Percentiles rank a stretch among this genome's conserved stretches.
Conservation (phyloP, 2,329 filamentous ascomycete species). For the Neofusicoccum ribis region DNA sequence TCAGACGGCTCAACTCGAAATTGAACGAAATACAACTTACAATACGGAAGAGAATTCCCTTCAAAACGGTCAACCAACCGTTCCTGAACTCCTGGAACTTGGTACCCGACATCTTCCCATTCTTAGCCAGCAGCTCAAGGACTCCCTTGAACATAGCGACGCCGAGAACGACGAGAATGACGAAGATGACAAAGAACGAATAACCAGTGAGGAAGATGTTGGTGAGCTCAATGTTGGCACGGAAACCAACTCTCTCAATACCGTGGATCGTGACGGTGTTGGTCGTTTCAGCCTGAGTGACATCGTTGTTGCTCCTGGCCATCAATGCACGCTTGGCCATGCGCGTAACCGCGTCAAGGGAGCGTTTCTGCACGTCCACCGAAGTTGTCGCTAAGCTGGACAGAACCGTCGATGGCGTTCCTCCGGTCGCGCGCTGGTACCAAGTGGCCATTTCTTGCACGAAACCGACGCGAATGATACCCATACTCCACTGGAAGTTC, state of each 20-base stretch:
- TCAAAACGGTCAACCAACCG: conserved; percentile 88
- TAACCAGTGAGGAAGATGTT: conserved; percentile 94
- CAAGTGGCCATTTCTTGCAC: conserved; percentile 88
- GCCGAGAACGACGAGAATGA: conserved; percentile 69
- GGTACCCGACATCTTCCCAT: conserved; percentile 76
- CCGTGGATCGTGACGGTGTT: conserved; percentile 64
- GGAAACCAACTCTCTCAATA: conserved; percentile 87
- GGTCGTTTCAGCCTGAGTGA: conserved; percentile 34
- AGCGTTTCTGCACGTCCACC: conserved; percentile 76
- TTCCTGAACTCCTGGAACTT: conserved; percentile 93
- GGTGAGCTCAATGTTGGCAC: conserved; percentile 78
- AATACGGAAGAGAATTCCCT: conserved; percentile 90
- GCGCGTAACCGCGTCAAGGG: conserved; percentile 42
- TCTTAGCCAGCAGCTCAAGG: conserved; percentile 73
- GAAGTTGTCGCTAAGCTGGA: conserved; percentile 73
- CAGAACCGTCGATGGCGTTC: conserved; percentile 76
- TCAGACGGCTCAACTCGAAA: conserved; percentile 34
- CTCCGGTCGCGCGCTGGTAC: conserved; percentile 93
- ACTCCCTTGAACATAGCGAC: conserved; percentile 79
- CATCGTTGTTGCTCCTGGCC: conserved; percentile 4
- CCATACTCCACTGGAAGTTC: conserved; percentile 98
- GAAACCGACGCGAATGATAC: conserved; percentile 84
- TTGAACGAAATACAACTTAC: conserved; percentile 25
- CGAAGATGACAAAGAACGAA: conserved; percentile 83
- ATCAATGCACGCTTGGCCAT: conserved; percentile 30